These are phyloP conservation scores for Sarcodon aspratus DNA, from an alignment of 768 basidiomycete species.

Conservation along the genomic window DNA sequence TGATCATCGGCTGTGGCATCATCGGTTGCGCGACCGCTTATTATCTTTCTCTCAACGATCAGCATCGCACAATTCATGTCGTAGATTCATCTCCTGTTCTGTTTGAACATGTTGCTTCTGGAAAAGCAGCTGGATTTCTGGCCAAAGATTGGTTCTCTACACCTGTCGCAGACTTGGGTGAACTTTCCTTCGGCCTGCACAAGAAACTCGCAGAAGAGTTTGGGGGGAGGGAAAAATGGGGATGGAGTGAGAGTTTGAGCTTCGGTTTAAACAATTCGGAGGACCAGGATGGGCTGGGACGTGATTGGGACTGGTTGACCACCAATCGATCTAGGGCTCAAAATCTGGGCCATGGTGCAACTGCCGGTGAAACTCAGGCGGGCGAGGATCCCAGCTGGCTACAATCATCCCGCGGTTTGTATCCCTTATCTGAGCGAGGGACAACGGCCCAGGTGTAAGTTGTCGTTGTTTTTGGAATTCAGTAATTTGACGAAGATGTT, in stretches of 20 bases:
- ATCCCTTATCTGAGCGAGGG: slow-evolving; percentile 13
- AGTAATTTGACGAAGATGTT: neutral
- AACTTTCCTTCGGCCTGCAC: slow-evolving; percentile 27
- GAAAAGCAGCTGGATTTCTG: slow-evolving; percentile 27
- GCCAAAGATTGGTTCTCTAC: slow-evolving; percentile 29
- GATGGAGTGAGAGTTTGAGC: slow-evolving; percentile 21
- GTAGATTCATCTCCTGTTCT: slow-evolving; percentile 27
- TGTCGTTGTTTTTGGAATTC: neutral
- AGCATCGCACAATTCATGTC: slow-evolving; percentile 23
- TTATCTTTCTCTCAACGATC: slow-evolving; percentile 17
- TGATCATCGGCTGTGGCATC: slow-evolving; percentile 36
- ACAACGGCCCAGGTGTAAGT: slow-evolving; percentile 21
- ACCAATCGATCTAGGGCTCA: slow-evolving; percentile 5
- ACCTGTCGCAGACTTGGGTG: slow-evolving; percentile 18
- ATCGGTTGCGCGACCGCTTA: slow-evolving; percentile 34
- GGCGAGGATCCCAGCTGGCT: slow-evolving; percentile 13
- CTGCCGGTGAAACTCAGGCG: neutral
- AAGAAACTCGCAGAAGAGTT: slow-evolving; percentile 23
- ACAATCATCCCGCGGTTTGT: slow-evolving; percentile 8
- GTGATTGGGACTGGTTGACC: slow-evolving; percentile 1
- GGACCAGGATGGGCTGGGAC: neutral
- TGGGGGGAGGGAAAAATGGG: slow-evolving; percentile 26
- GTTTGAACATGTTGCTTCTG: slow-evolving; percentile 21
- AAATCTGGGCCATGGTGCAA: slow-evolving; percentile 1
- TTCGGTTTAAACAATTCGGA: slow-evolving; percentile 1